Conservation (phyloP, 352 stramenopile genomes). For the Elongisporangium senticosum region DNA sequence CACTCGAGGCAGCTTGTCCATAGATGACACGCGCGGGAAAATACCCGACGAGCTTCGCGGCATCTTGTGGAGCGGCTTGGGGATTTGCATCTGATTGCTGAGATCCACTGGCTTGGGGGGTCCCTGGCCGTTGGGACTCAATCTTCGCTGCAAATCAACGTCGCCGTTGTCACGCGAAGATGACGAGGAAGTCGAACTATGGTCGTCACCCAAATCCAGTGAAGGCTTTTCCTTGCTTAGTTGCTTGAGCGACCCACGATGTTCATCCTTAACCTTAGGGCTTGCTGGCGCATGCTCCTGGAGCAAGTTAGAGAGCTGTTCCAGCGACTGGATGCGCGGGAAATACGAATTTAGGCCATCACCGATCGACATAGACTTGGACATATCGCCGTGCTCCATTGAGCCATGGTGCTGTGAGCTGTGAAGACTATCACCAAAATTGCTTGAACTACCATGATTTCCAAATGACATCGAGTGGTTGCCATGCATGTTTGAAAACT, state of each 20-base stretch:
- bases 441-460: conserved; percentile 11
- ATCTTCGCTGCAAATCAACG: conserved; percentile 11
- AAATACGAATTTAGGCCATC: conserved; percentile 69
- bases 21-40: conserved; percentile 71
- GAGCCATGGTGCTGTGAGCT: conserved; percentile 13
- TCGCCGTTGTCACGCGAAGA: conserved; percentile 2
- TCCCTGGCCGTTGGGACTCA: conserved; percentile 38
- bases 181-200: neutral
- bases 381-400: conserved; percentile 15
- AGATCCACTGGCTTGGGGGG: conserved; percentile 15
- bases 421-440: conserved; percentile 9
- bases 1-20: conserved; percentile 40
- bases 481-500: conserved; percentile 12
- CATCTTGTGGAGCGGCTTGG: conserved; percentile 77
- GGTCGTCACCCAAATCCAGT: neutral
- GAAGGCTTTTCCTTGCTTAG: neutral
- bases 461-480: neutral
- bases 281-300: conserved; percentile 59
- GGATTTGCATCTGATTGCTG: conserved; percentile 65
- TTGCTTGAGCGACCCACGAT: neutral
- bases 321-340: conserved; percentile 70
- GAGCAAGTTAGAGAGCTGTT: conserved; percentile 65
- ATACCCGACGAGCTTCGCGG: conserved; percentile 72
- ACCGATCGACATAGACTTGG: conserved; percentile 57
- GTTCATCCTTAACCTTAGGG: conserved; percentile 36